A percentile compares a stretch with the other conserved stretches of the same genome.
phyloP scores from a whole-genome alignment of 2,329 filamentous ascomycete species.

The Colletotrichum simmondsii region DNA sequence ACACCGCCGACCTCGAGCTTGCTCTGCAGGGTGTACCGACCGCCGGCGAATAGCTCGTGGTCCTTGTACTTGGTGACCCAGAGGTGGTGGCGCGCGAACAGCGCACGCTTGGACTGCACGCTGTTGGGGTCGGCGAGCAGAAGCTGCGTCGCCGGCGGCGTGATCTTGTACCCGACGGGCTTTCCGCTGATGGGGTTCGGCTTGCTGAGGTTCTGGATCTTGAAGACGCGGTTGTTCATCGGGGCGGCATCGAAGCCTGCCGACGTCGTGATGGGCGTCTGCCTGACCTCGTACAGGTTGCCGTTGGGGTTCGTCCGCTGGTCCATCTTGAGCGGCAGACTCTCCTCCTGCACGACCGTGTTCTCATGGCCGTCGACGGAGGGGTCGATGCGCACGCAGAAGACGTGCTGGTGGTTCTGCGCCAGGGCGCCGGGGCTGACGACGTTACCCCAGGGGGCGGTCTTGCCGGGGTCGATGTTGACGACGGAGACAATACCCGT shows the following conservation, averaged over 20 bases:
- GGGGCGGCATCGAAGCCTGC: constrained; percentile 55
- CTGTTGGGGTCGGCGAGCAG: constrained; percentile 40
- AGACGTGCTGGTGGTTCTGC: constrained; percentile 69
- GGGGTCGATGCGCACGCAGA: constrained; percentile 64
- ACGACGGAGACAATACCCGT: constrained; percentile 57
- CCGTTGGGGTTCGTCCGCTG: constrained; percentile 60
- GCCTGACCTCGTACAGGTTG: constrained; percentile 52
- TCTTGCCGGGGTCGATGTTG: constrained; percentile 58
- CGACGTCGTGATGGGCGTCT: constrained; percentile 54
- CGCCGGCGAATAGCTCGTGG: constrained; percentile 44
- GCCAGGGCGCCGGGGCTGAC: constrained; percentile 65
- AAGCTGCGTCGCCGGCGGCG: constrained; percentile 48
- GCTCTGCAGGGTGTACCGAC: constrained; percentile 48
- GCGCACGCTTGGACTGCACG: constrained; percentile 38
- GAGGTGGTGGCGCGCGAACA: constrained; percentile 42
- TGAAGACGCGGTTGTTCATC: constrained; percentile 46
- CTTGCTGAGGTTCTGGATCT: constrained; percentile 30
- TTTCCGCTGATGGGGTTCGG: constrained; percentile 47
- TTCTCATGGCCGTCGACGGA: constrained; percentile 65
- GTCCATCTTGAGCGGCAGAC: constrained; percentile 60
- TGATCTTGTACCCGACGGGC: constrained; percentile 49
- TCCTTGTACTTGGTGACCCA: constrained; percentile 43
- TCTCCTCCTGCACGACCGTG: constrained; percentile 65
- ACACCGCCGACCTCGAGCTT: constrained; percentile 36
- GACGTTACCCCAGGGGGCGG: constrained; percentile 57